A percentile compares a stretch with the other conserved stretches of the same genome.
Evolutionary conservation across 257 asterid genomes (phyloP).

Genomic region (Apocynum venetum): DNA sequence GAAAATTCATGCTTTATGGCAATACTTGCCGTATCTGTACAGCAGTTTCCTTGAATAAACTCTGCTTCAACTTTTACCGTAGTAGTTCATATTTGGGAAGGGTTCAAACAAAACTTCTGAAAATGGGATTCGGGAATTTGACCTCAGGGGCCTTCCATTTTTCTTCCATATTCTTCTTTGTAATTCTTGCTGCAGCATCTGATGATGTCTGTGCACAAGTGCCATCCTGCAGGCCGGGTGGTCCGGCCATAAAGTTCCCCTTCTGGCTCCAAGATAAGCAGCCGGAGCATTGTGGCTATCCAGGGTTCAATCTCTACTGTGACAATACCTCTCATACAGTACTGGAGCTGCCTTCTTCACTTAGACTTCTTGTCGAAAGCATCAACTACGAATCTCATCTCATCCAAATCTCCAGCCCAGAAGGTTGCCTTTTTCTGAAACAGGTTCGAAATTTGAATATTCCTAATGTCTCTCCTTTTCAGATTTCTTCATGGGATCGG

Average conservation of each 20-base stretch:
- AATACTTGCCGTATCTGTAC: no score
- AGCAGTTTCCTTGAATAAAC: no score
- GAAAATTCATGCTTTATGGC: no score
- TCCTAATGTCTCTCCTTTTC: conserved; percentile 1
- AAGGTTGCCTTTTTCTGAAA: not conserved
- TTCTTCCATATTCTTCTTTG: not conserved
- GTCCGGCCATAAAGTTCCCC: conserved; percentile 15
- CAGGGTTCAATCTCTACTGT: conserved; percentile 7
- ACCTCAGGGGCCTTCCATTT: not conserved
- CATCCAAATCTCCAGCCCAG: not conserved
- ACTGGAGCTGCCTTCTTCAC: conserved; percentile 4
- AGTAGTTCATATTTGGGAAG: not conserved
- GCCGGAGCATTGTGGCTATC: conserved; percentile 11
- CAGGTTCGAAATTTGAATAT: not conserved
- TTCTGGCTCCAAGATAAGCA: conserved; percentile 4
- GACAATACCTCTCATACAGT: not conserved
- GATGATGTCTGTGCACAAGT: not conserved
- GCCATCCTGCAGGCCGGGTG: not conserved
- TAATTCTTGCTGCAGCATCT: not conserved
- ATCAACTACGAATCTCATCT: conserved; percentile 5
- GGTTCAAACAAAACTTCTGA: not conserved
- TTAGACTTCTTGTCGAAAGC: not conserved
- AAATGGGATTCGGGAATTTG: not conserved
- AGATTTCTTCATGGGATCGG: not conserved
- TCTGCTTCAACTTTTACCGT: no score